Conservation (phyloP, 805 yeast species). For the Saturnispora zaruensis region DNA sequence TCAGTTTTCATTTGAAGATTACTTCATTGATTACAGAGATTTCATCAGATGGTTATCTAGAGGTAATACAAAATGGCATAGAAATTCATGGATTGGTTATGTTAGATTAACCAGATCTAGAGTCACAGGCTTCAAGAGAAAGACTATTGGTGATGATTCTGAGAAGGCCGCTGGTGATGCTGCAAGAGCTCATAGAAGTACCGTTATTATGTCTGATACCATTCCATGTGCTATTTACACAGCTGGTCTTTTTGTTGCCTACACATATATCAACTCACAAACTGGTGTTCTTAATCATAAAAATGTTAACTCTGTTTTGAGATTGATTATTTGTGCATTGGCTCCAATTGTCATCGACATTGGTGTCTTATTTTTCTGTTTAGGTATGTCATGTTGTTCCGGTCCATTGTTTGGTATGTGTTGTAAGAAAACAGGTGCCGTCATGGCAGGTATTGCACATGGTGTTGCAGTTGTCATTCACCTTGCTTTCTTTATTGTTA, state of each 20-base stretch:
- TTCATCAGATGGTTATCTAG: constrained; percentile 66
- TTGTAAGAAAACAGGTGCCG: constrained; percentile 95
- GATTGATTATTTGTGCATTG: constrained; percentile 71
- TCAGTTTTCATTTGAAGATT: constrained; percentile 62
- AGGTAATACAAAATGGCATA: constrained; percentile 62
- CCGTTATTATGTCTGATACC: constrained; percentile 61
- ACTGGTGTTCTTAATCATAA: constrained; percentile 59
- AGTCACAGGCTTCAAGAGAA: constrained; percentile 52
- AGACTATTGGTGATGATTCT: constrained; percentile 65
- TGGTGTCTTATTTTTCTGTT: constrained; percentile 72
- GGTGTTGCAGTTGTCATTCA: constrained; percentile 88
- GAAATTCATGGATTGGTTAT: constrained; percentile 73
- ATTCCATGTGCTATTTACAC: constrained; percentile 64
- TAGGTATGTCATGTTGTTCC: constrained; percentile 88
- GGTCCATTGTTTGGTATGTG: constrained; percentile 94
- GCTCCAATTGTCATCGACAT: constrained; percentile 88
- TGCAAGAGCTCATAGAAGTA: constrained; percentile 72
- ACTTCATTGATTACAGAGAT: constrained; percentile 53
- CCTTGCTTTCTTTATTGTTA: constrained; percentile 79
- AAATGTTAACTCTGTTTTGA: constrained; percentile 58
- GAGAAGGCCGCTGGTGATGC: constrained; percentile 82
- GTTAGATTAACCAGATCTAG: constrained; percentile 55
- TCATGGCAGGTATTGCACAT: constrained; percentile 91
- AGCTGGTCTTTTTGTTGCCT: constrained; percentile 74
- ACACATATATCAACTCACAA: constrained; percentile 76